Evolutionary conservation across 2,329 filamentous ascomycete species (phyloP).

Genomic region (Botrytis byssoidea): DNA sequence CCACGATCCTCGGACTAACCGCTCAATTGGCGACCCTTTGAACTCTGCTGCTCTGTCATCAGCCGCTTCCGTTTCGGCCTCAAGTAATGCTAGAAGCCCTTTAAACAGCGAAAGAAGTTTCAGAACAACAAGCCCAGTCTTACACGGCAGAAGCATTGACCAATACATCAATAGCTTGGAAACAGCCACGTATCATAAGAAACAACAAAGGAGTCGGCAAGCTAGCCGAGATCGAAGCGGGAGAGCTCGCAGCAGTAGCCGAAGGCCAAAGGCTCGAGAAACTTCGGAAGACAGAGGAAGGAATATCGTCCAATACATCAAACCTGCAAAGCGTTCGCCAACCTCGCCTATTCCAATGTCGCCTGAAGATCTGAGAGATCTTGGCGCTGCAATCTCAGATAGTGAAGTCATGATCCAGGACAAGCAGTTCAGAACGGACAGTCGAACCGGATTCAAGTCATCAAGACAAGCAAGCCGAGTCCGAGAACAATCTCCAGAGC

Average conservation of each 20-base stretch:
- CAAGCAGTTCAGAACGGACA: constrained; percentile 30
- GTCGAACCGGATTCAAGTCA: constrained; percentile 38
- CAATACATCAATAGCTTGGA: constrained; percentile 87
- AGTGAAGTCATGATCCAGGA: constrained; percentile 34
- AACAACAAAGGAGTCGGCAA: constrained; percentile 48
- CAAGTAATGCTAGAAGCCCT: constrained; percentile 46
- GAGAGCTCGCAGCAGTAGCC: constrained; percentile 48
- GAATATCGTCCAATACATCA: constrained; percentile 57
- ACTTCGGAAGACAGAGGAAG: constrained; percentile 70
- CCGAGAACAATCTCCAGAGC: constrained; percentile 36
- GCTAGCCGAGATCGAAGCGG: constrained; percentile 45
- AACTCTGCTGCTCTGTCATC: constrained; percentile 45
- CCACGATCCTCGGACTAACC: constrained; percentile 43
- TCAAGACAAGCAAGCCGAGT: constrained; percentile 40
- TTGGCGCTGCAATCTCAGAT: constrained; percentile 45
- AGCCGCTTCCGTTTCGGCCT: constrained; percentile 55
- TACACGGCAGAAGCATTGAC: constrained; percentile 67
- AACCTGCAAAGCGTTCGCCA: constrained; percentile 78
- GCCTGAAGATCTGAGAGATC: constrained; percentile 73
- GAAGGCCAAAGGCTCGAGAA: constrained; percentile 54
- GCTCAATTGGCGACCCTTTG: constrained; percentile 7
- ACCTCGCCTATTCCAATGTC: constrained; percentile 95
- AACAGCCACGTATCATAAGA: constrained; percentile 64
- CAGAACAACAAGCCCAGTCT: constrained; percentile 52
- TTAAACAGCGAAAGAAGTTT: constrained; percentile 47